A percentile compares a stretch with the other conserved stretches of the same genome.
phyloP scores from a whole-genome alignment of 805 yeast genomes.

The Isabelozyma pseudorhagii region DNA sequence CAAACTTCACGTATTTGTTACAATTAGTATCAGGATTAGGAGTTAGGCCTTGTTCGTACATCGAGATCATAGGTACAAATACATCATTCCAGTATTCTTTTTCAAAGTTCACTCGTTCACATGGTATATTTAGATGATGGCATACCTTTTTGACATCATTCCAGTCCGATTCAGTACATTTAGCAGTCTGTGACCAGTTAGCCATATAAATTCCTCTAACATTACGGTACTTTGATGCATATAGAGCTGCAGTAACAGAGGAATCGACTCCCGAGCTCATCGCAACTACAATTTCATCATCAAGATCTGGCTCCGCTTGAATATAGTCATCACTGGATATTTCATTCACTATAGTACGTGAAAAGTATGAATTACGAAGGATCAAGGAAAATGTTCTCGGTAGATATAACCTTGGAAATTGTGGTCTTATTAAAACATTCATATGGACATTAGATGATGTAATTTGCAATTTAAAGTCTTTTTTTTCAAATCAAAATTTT shows the following conservation, averaged over 20 bases:
- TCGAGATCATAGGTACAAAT: conserved; percentile 84
- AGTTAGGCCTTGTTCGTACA: conserved; percentile 69
- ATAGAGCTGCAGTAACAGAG: conserved; percentile 76
- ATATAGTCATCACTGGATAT: conserved; percentile 9
- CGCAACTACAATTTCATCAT: conserved; percentile 74
- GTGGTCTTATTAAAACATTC: background rate
- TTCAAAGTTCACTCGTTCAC: conserved; percentile 80
- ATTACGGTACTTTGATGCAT: conserved; percentile 50
- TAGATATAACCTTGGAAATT: background rate
- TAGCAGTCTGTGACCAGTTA: conserved; percentile 72
- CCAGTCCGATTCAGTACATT: conserved; percentile 88
- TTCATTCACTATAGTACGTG: background rate
- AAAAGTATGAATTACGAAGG: background rate
- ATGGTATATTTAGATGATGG: conserved; percentile 56
- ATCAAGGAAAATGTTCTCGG: background rate
- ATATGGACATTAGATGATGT: background rate
- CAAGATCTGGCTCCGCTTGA: conserved; percentile 44
- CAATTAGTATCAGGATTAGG: conserved; percentile 96
- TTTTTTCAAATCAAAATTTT: background rate
- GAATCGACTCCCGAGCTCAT: conserved; percentile 98
- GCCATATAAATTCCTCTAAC: conserved; percentile 90
- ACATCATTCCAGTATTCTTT: conserved; percentile 91
- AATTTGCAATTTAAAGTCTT: background rate
- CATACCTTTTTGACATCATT: conserved; percentile 72
- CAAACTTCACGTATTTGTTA: conserved; percentile 83